Base-by-base conservation (phyloP, 2,329 filamentous ascomycete genomes). In the Madurella fahalii region DNA sequence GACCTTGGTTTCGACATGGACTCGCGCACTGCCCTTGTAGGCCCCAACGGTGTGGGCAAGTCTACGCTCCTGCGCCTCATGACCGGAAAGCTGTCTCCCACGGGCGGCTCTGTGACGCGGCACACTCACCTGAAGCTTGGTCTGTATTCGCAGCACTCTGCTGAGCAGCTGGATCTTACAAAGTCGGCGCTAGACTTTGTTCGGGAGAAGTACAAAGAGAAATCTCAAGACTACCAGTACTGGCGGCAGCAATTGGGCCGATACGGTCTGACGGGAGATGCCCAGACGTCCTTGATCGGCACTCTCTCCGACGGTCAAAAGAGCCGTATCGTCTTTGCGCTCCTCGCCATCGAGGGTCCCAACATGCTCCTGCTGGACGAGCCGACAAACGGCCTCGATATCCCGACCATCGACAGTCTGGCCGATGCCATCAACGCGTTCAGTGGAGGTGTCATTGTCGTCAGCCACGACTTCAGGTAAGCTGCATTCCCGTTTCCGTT, bases 1-100 rank as follows among this genome's bases (percentile, higher is more conserved):
- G 94, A 99, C 71, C 89, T 99, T 61, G 94, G 94, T 84, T 94
- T 99, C 67, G 95, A 99, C 75, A 99, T 99, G 94, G 94, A 99
- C 79, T 96, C 92, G 59, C 87, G 94, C 77, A 95, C 92, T 45
- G 93, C 93, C 46, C 86, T 99, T 58, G 94, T 99, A 70, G 94
- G 94, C 57, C 94, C 94, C 71, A 97, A 97, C 75, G 94, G 94
- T 91, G 94, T 97, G 56, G 94, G 94, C 73, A 99, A 99, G 80
- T 97, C 94, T 20, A 97, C 94, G 13, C 82, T 97, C 54, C 86
- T 99, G 61, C 88, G 90, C 64, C 85, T 99, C 64, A 97, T 99
- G 90, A 97, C 93, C 13, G 92, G 91, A 74, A 91, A 94, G 77
- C 84, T 97, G 51, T 91, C 86, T 32, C 89, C 94, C 43, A 96